phyloP scores from a whole-genome alignment of 2,329 filamentous ascomycete species.

The Cercospora nicotianae region DNA sequence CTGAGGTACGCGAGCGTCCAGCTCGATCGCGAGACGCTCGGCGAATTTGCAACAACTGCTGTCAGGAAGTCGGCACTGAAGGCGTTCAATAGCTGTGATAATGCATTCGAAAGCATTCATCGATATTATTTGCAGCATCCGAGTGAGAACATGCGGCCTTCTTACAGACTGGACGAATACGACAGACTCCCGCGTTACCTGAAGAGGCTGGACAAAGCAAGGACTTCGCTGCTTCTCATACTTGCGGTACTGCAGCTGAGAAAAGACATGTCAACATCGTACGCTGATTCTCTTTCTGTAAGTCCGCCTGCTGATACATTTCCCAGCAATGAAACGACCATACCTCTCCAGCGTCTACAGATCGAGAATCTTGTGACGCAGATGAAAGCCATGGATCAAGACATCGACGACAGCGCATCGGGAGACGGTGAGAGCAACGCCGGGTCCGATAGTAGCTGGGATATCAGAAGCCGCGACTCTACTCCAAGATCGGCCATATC shows the following conservation, averaged over 20 bases:
- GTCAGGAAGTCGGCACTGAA: background rate
- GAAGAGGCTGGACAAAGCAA: background rate
- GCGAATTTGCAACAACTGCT: background rate
- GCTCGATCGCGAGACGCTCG: background rate
- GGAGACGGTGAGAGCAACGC: background rate
- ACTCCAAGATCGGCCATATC: background rate
- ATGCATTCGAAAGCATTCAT: background rate
- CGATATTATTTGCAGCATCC: background rate
- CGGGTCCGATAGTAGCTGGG: background rate
- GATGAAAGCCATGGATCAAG: background rate
- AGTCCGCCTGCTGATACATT: background rate
- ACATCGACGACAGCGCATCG: background rate
- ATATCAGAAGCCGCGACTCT: background rate
- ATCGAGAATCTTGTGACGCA: background rate
- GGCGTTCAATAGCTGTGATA: background rate
- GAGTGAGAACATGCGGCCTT: background rate
- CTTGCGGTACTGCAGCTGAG: background rate
- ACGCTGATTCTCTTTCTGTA: background rate
- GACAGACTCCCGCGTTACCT: background rate
- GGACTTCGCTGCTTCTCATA: background rate
- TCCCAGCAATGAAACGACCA: background rate
- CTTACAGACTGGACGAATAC: background rate
- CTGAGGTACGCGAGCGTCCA: background rate
- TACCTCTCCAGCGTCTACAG: background rate
- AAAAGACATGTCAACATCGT: background rate